Conservation (phyloP, 208 protist species). For the Leishmania mexicana region DNA sequence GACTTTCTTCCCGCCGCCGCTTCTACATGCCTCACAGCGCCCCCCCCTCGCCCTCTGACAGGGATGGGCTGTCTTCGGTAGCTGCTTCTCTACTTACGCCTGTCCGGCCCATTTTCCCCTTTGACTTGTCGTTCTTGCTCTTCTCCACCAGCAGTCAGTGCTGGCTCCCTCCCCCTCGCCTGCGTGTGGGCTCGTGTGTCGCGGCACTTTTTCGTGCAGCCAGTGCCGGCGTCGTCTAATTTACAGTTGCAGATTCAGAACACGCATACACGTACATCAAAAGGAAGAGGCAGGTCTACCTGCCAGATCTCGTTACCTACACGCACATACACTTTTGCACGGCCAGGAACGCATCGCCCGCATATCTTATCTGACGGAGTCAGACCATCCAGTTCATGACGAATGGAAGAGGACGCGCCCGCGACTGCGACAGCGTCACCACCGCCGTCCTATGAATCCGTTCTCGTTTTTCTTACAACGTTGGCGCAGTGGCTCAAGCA, state of each 20-base stretch:
- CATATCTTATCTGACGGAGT: background rate
- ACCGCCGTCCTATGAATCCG: constrained; percentile 8
- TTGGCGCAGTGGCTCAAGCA: constrained; percentile 8
- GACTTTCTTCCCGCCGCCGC: too few species aligned
- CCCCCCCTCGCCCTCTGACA: too few species aligned
- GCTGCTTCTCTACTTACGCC: background rate
- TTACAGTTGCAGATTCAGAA: background rate
- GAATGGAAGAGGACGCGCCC: background rate
- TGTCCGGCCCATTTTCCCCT: background rate
- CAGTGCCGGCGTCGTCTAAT: background rate
- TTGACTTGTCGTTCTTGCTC: background rate
- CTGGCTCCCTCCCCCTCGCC: background rate
- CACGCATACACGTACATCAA: background rate
- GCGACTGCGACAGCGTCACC: background rate
- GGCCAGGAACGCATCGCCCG: background rate
- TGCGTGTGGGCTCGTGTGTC: background rate
- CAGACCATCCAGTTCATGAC: background rate
- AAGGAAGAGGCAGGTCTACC: background rate
- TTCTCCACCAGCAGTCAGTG: background rate
- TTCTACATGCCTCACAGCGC: too few species aligned
- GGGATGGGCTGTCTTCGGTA: background rate
- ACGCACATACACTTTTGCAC: background rate
- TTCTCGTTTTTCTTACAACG: background rate
- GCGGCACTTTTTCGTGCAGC: background rate
- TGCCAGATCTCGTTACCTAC: background rate